These are phyloP conservation scores for Paracoccidioides lutzii DNA, from an alignment of 2,329 filamentous ascomycete species.

Conservation along the genomic window DNA sequence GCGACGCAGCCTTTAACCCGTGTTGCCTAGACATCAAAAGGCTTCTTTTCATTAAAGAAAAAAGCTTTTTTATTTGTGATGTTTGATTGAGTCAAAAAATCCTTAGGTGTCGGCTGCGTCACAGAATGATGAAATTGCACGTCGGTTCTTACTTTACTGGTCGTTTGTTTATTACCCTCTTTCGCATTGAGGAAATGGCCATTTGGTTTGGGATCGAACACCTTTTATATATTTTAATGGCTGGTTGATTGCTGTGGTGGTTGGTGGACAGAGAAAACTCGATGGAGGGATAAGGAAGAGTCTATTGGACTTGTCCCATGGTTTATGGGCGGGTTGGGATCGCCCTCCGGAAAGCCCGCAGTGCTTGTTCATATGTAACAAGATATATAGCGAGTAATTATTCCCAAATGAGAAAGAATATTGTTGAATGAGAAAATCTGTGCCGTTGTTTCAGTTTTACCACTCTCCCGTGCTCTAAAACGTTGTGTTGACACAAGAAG, in stretches of 20 bases:
- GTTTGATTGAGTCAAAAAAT: slow-evolving; percentile 28
- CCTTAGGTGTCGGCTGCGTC: slow-evolving; percentile 65
- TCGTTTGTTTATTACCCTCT: slow-evolving; percentile 28
- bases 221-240: slow-evolving; percentile 6
- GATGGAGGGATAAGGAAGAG: no score
- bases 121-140: slow-evolving; percentile 69
- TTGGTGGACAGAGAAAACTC: not conserved
- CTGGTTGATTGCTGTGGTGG: not conserved
- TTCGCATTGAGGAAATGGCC: slow-evolving; percentile 29
- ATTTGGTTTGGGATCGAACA: slow-evolving; percentile 47
- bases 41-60: not conserved
- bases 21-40: slow-evolving; percentile 57
- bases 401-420: no score
- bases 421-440: not conserved
- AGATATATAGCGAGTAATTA: no score
- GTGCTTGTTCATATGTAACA: no score
- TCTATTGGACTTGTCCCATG: no score
- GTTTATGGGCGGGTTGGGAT: no score
- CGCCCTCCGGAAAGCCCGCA: no score
- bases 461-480: not conserved
- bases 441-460: not conserved
- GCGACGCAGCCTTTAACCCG: slow-evolving; percentile 61
- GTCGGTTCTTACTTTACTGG: slow-evolving; percentile 42
- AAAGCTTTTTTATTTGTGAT: slow-evolving; percentile 29
- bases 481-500: not conserved